phyloP scores from a whole-genome alignment of 2,329 filamentous ascomycete species.

The Apiospora pterosperma region DNA sequence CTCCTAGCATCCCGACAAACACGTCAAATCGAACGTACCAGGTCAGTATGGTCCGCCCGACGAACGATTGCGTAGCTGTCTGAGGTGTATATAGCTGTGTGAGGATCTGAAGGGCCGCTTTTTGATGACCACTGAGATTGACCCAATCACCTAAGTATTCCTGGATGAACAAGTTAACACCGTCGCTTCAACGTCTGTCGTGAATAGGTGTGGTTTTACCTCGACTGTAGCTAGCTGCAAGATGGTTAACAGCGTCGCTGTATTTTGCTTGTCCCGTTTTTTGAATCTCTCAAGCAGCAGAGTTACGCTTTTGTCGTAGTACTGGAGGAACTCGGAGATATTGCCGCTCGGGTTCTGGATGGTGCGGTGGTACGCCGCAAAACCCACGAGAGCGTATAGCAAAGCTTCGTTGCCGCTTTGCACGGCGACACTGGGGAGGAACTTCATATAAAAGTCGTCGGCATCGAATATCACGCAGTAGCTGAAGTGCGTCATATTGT shows the following conservation, averaged over 20 bases:
- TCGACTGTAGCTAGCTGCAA: constrained; percentile 92
- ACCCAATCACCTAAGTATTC: constrained; percentile 96
- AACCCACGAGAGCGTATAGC: constrained; percentile 82
- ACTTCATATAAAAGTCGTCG: constrained; percentile 69
- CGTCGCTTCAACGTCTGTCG: background rate
- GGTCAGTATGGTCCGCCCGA: constrained; percentile 70
- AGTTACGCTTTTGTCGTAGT: constrained; percentile 85
- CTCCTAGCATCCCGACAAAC: constrained; percentile 78
- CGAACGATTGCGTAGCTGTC: constrained; percentile 66
- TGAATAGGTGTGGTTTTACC: constrained; percentile 42
- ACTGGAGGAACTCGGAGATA: constrained; percentile 78
- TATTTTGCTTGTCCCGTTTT: constrained; percentile 65
- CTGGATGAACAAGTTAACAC: constrained; percentile 39
- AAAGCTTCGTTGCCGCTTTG: constrained; percentile 67
- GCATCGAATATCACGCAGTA: constrained; percentile 74
- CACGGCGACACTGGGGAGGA: constrained; percentile 69
- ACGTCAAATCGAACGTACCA: constrained; percentile 93
- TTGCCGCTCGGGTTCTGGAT: constrained; percentile 67
- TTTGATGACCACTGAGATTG: constrained; percentile 88
- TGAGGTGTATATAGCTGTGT: constrained; percentile 74
- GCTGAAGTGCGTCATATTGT: constrained; percentile 76
- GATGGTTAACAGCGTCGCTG: constrained; percentile 80
- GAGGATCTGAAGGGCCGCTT: constrained; percentile 80
- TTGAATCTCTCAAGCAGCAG: constrained; percentile 70
- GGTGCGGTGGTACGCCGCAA: constrained; percentile 82